A percentile compares a stretch with the other conserved stretches of the same genome.
Evolutionary conservation across 495 filamentous ascomycete genomes (phyloP).

Genomic region (Penicillium desertorum): DNA sequence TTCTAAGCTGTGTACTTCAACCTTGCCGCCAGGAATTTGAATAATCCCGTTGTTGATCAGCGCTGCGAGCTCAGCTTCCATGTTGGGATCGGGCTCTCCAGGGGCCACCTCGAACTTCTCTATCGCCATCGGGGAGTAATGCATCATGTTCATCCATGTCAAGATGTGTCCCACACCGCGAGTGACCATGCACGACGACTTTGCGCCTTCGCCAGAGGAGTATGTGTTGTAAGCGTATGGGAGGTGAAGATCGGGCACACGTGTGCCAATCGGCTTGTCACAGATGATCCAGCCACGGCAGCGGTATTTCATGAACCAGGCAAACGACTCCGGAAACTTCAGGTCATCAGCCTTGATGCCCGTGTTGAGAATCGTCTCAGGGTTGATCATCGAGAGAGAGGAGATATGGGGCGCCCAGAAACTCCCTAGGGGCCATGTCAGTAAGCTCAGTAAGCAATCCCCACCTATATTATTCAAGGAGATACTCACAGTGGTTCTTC

Average conservation of each 20-base stretch:
- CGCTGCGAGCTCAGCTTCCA: neutral
- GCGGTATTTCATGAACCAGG: slow-evolving; percentile 47
- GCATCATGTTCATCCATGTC: slow-evolving; percentile 38
- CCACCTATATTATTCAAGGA: neutral
- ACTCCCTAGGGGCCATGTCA: slow-evolving; percentile 28
- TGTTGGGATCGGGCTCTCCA: neutral
- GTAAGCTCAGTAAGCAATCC: slow-evolving; percentile 13
- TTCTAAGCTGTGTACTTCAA: neutral
- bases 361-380: slow-evolving; percentile 24
- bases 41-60: neutral
- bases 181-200: slow-evolving; percentile 45
- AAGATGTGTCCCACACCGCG: slow-evolving; percentile 40
- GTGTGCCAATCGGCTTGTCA: slow-evolving; percentile 45
- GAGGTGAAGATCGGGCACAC: slow-evolving; percentile 41
- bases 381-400: slow-evolving; percentile 37
- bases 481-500: slow-evolving; percentile 51
- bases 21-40: too few species aligned
- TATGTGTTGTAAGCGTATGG: slow-evolving; percentile 50
- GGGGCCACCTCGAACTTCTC: neutral
- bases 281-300: slow-evolving; percentile 61
- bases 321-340: slow-evolving; percentile 27
- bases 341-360: slow-evolving; percentile 22
- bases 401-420: slow-evolving; percentile 36
- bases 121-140: slow-evolving; percentile 16
- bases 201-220: slow-evolving; percentile 41